A percentile compares a stretch with the other conserved stretches of the same genome.
phyloP scores from a whole-genome alignment of 176 grass and related monocot genomes.

The Rhynchospora tenuis region DNA sequence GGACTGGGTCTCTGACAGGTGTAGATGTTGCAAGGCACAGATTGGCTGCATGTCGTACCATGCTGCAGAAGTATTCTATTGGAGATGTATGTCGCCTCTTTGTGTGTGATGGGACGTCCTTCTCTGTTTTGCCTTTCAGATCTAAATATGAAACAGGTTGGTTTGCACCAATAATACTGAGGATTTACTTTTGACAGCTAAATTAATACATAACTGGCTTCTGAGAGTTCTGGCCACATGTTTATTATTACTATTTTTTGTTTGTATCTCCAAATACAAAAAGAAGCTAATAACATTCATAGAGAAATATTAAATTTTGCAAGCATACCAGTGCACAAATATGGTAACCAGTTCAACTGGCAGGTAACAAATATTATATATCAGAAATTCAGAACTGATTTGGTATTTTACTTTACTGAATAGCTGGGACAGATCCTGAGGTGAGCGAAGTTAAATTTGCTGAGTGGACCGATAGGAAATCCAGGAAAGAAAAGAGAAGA shows the following conservation, averaged over 20 bases:
- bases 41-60: slow-evolving; percentile 80
- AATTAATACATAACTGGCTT: neutral
- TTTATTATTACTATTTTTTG: neutral
- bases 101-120: slow-evolving; percentile 82
- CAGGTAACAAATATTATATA: neutral
- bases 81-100: slow-evolving; percentile 72
- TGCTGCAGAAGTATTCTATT: slow-evolving; percentile 88
- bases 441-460: slow-evolving; percentile 38
- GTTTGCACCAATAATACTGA: slow-evolving; percentile 8
- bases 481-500: slow-evolving; percentile 70
- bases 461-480: slow-evolving; percentile 74
- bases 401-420: slow-evolving; percentile 24
- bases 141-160: slow-evolving; percentile 25
- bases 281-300: neutral
- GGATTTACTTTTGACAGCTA: neutral
- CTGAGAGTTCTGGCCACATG: neutral
- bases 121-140: slow-evolving; percentile 62
- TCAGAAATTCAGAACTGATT: slow-evolving; percentile 10
- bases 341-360: neutral
- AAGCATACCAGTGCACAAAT: neutral
- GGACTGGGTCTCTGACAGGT: slow-evolving; percentile 77
- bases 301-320: neutral
- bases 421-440: slow-evolving; percentile 26
- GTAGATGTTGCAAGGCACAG: slow-evolving; percentile 85
- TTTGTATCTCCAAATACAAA: neutral